Evolutionary conservation across 257 asterid genomes (phyloP), one percentile per base, ranked within the genome.

Genomic region (Rubia yunnanensis): DNA sequence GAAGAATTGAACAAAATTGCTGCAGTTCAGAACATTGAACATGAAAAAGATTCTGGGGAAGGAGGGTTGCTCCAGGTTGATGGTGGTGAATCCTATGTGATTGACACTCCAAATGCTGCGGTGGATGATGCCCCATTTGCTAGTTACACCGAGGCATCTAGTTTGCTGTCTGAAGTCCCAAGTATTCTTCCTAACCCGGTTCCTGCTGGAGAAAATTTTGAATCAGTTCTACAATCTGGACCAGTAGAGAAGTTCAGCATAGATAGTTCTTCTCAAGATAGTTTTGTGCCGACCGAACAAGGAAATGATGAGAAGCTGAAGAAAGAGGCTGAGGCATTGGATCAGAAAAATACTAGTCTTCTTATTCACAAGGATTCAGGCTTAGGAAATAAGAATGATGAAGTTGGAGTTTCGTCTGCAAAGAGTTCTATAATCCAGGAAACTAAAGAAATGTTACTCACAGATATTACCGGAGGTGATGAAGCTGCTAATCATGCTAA

Each of bases 51-150:
- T 55, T 58, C 83, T 18, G 5, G 41, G 26, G 80, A 65, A 55
- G 80, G 78, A 75, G 76, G 76, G 60, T 64, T 78, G 48, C 77
- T 64, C 27, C 46, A 73, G 56, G 71, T 72, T 65, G 80, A 75
- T 10, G 68, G 63, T 59, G 82, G 78, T n/a, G 83, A 83, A 57
- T 49, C 62, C 39, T 69, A 3, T 28, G 66, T 57, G 62, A 54
- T 61, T 50, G 63, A 78, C 68, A 70, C 68, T 64, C 70, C 53
- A 65, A 23, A 67, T 48, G 72, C 73, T 27, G 71, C 53, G 26
- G 69, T 67, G 20, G 77, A 71, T 49, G 23, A 31, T 66, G 58
- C 70, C 58, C 65, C 81, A 22, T 68, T 66, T 54, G 74, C 66
- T 62, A 80, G 58, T 57, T 67, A 77, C 41, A 65, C 56, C 36